Evolutionary conservation across 495 filamentous ascomycete genomes (phyloP), one percentile per base, ranked within the genome.

Genomic region (Cercophora sp.): DNA sequence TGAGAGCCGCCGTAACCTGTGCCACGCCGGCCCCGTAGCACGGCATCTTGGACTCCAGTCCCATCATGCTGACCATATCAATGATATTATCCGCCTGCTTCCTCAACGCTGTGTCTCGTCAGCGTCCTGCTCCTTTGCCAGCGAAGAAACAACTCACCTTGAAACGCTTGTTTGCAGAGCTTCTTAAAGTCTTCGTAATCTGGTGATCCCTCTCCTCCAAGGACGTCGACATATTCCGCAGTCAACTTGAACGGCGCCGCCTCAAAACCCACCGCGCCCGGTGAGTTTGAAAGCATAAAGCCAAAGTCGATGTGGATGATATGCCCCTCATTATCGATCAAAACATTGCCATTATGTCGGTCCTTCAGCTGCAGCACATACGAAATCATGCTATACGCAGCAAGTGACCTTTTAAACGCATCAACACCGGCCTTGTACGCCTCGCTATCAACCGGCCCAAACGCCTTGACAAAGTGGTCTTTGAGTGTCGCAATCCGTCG

Each of bases 291-390:
- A 39, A 89, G 75, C 86, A 89, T 89, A 64, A 89, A 89, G 39
- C 86, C 86, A 64, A 89, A 89, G 66, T 89, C 86, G 52, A 89
- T 89, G 61, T 89, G 86, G 52, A 89, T 85, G 22, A 89, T 86
- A 58, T 89, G 86, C 13, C 86, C 86, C 61, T 85, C 79, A 61
- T 86, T 87, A 60, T 89, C 86, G 57, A 89, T 85, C 39, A 89
- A 72, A 25, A 89, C 83, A 58, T 89, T 89, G 15, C 86, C 86
- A 59, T 89, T 89, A 68, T 89, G 86, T n/a, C 86, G 74, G 61
- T 89, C 86, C 60, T 89, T 89, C 22, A 89, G 74, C 61, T 89
- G 86, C 40, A 89, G 71, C 55, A 89, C 75, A 60, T 89, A 89
- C 52, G 79, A 85, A 51, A 89, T 85, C 40, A 88, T 78, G 65